Percentiles rank a stretch among this genome's conserved stretches.
phyloP scores from a whole-genome alignment of 2,329 filamentous ascomycete species.

The Stemphylium beticola region DNA sequence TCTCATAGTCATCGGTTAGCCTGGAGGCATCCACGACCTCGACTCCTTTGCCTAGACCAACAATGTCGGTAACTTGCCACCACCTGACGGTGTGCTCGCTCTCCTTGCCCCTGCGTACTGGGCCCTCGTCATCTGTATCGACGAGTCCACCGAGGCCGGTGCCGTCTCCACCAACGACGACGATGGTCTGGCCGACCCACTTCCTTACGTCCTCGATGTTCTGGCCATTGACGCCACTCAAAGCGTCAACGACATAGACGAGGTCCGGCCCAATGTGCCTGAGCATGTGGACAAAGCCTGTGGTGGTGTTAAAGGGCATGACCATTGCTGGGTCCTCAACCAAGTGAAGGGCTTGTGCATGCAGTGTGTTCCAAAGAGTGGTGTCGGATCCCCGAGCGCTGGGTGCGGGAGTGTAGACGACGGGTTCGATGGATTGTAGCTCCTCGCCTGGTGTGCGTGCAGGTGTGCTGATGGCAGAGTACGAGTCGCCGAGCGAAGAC shows the following conservation, averaged over 20 bases:
- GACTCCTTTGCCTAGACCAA: constrained; percentile 85
- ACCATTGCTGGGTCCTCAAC: constrained; percentile 88
- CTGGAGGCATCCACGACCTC: constrained; percentile 84
- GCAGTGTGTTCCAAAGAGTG: constrained; percentile 76
- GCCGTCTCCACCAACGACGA: constrained; percentile 62
- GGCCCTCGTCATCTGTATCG: constrained; percentile 64
- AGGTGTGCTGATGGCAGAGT: constrained; percentile 79
- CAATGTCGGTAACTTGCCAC: constrained; percentile 82
- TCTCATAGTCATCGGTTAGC: constrained; percentile 85
- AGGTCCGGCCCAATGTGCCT: constrained; percentile 84
- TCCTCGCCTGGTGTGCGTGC: constrained; percentile 72
- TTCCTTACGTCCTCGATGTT: constrained; percentile 69
- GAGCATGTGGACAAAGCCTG: constrained; percentile 84
- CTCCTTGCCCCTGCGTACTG: constrained; percentile 31
- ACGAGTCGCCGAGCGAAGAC: constrained; percentile 77
- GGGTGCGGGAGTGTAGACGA: constrained; percentile 44
- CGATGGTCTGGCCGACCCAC: constrained; percentile 67
- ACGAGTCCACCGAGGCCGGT: constrained; percentile 60
- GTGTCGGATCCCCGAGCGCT: constrained; percentile 45
- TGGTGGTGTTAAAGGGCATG: constrained; percentile 83
- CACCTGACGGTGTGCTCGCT: constrained; percentile 57
- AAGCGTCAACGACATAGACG: constrained; percentile 85
- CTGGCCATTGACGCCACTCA: constrained; percentile 76
- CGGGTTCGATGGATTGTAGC: constrained; percentile 50
- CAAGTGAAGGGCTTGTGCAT: constrained; percentile 77